Conservation (phyloP, 2,329 filamentous ascomycete species). For the Fusarium sp. region DNA sequence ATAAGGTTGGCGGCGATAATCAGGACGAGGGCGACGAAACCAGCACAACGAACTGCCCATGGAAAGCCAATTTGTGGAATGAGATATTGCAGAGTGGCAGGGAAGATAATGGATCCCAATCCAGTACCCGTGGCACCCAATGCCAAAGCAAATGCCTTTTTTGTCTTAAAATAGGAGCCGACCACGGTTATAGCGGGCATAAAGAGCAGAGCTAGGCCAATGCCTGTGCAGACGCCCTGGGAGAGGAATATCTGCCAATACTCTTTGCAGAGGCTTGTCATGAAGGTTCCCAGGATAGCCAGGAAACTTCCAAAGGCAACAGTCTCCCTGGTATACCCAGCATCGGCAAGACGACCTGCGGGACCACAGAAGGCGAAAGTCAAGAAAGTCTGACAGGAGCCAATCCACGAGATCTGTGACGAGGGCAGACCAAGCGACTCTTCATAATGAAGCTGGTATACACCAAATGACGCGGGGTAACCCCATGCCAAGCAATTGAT, state of each 20-base stretch:
- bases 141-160: constrained; percentile 68
- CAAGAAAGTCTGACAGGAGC: constrained; percentile 63
- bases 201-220: constrained; percentile 67
- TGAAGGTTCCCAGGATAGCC: constrained; percentile 59
- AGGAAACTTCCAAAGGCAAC: constrained; percentile 55
- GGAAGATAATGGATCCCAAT: constrained; percentile 66
- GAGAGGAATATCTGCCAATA: constrained; percentile 67
- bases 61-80: constrained; percentile 68
- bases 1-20: constrained; percentile 53
- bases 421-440: constrained; percentile 49
- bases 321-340: constrained; percentile 58
- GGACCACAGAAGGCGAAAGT: constrained; percentile 61
- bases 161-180: constrained; percentile 69
- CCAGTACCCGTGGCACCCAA: constrained; percentile 69
- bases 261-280: constrained; percentile 55
- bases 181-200: constrained; percentile 69
- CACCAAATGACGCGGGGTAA: constrained; percentile 60
- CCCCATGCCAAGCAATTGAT: constrained; percentile 64
- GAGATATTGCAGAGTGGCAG: constrained; percentile 66
- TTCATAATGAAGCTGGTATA: constrained; percentile 65
- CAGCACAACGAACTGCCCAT: constrained; percentile 73
- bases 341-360: constrained; percentile 62
- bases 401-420: constrained; percentile 57
- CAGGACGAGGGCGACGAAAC: constrained; percentile 67
- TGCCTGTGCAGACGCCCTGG: constrained; percentile 63